Conservation (phyloP, 139 green algal genomes). For the Spirogloea muscicola region DNA sequence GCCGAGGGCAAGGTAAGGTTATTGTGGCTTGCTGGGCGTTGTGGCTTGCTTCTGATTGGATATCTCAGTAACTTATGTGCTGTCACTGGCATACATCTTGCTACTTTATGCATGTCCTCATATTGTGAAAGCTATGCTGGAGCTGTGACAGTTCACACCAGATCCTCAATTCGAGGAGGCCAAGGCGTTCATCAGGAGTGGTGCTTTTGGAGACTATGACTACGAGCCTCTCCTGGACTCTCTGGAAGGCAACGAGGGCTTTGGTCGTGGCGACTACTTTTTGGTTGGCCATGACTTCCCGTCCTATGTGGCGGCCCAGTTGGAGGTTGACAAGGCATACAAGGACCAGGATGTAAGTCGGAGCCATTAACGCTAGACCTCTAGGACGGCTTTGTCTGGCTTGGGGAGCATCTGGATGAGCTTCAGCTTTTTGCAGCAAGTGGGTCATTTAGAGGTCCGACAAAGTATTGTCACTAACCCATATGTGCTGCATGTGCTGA, state of each 20-base stretch:
- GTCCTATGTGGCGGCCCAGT: slow-evolving; percentile 78
- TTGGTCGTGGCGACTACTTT: slow-evolving; percentile 84
- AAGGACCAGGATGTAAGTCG: slow-evolving; percentile 56
- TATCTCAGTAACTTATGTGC: background rate
- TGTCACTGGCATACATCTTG: background rate
- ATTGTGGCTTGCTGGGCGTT: background rate
- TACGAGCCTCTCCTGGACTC: slow-evolving; percentile 86
- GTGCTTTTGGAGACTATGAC: slow-evolving; percentile 86
- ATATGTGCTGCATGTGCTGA: background rate
- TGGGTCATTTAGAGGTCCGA: background rate
- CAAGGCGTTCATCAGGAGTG: slow-evolving; percentile 60
- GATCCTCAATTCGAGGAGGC: slow-evolving; percentile 65
- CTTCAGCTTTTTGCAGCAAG: background rate
- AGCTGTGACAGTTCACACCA: slow-evolving; percentile 47
- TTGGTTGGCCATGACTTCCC: slow-evolving; percentile 92
- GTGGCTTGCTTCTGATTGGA: background rate
- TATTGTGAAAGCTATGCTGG: background rate
- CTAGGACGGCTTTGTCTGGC: background rate
- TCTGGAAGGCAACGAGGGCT: slow-evolving; percentile 60
- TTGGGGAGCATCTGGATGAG: background rate
- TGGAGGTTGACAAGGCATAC: slow-evolving; percentile 77
- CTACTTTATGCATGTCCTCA: too few relatives aligned
- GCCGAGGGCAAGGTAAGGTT: slow-evolving; percentile 35
- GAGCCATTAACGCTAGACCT: too few relatives aligned
- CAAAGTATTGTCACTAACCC: background rate